Evolutionary conservation across 805 yeast species (phyloP), one percentile per base, ranked within the genome.

Genomic region (Maudiozyma turicensis): DNA sequence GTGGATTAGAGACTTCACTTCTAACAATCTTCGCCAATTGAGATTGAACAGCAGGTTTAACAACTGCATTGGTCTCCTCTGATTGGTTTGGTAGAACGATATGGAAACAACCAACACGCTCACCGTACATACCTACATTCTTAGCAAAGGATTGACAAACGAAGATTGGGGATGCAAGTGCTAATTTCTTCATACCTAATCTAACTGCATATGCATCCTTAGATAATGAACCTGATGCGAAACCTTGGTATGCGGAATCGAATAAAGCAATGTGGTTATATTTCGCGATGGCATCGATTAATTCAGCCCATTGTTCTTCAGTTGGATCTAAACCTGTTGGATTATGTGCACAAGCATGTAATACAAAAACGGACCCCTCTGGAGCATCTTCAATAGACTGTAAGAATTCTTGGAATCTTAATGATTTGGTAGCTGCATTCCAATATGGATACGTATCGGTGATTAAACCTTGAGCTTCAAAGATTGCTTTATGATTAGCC

Each of bases 321-420:
- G 85, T 80, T 50, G 98, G 98, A 67, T 91, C 99, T 58, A 91
- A 80, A 40, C 98, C 99, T 26, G 98, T 91, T 51, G 99, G 98
- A 68, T 91, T 91, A 70, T 91, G 99, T 34, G 98, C 98, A 68
- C 97, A 90, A 3, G 98, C 89, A 65, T 91, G 99, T 52, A 91
- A 74, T 50, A 91, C 68, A 58, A 91, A 81, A 43, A 88, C 72
- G 8, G 95, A 87, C 45, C 95, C 95, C 7, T 66, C 64, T 48
- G 84, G 83, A 10, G 96, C 95, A 20, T 65, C 50, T 44, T 77
- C 72, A 54, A 91, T 82, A 42, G 87, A 70, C 10, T 59, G 55
- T 37, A 90, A 57, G 61, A 82, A 80, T 0, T 89, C 95, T 7
- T 76, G 72, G 51, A 90, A 67, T 64, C 86, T 84, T 57, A 91